Base-by-base conservation (phyloP, 305 asterid genomes). In the Fraxinus sp. region DNA sequence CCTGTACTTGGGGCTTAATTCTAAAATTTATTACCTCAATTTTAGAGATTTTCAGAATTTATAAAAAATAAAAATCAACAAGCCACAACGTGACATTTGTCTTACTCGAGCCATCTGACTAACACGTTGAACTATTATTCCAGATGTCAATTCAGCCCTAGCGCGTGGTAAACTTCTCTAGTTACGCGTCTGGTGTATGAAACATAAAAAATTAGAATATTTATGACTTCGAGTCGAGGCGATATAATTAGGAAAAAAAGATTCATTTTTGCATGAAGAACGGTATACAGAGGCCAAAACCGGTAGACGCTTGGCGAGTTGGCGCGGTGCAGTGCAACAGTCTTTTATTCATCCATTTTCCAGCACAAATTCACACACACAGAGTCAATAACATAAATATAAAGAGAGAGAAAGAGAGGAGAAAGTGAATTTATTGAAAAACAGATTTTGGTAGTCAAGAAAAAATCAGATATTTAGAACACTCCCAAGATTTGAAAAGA, bases 221-320 rank as follows among this genome's bases (percentile, higher is more conserved):
- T 59, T 59, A 59, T 59, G 72, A 62, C 72, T 2, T 62, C 16
- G 30, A 28, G 74, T 62, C 16, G 30, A 28, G 39, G 74, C 39
- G 20, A 68, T 10, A 68, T 26, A 28, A 68, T 10, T 24, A 11
- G 18, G 70, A 66, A 66, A 20, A 64, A 24, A 26, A 3, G 35
- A 26, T 10, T 8, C 6, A 26, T 8, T 68, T 68, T 28, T 28
- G 74, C 74, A 68, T 68, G 74, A 68, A 26, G 36, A 26, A 3
- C n/a, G 20, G 24, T n/a, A 5, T n/a, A 57, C 22, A 5, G 30
- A 7, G 32, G 71, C 14, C 28, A 59, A 59, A 59, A 64, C 72
- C 39, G 28, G 74, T 3, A 28, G 20, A 28, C 37, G 37, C 92
- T 86, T 89, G 92, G 88, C 88, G 80, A 82, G 66, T 37, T 85